Evolutionary conservation across 2,329 filamentous ascomycete species (phyloP).

Genomic region (Talaromyces atroroseus): DNA sequence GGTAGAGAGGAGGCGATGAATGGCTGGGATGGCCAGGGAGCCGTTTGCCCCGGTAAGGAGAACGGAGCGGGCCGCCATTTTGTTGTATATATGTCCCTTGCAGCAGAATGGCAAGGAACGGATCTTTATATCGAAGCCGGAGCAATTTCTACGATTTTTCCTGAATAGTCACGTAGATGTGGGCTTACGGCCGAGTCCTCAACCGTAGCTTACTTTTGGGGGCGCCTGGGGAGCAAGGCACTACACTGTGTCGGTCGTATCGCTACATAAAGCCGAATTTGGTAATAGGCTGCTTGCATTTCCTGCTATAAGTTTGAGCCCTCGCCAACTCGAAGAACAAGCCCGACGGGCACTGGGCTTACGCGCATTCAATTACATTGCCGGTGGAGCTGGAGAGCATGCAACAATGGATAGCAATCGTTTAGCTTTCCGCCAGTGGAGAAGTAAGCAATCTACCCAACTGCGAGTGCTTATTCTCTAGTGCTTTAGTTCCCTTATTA

Average conservation of each 20-base stretch:
- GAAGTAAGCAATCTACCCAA: conserved; percentile 33
- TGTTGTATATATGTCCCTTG: too few relatives aligned
- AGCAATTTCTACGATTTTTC: too few relatives aligned
- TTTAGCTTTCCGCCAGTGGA: conserved; percentile 52
- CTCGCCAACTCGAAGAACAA: conserved; percentile 52
- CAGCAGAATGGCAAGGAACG: too few relatives aligned
- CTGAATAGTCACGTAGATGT: too few relatives aligned
- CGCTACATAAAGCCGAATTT: too few relatives aligned
- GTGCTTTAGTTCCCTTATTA: neutral
- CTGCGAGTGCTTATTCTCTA: neutral
- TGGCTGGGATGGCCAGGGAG: conserved; percentile 27
- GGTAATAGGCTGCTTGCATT: too few relatives aligned
- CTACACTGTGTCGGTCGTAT: too few relatives aligned
- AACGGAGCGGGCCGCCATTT: conserved; percentile 4
- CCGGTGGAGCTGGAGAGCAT: conserved; percentile 57
- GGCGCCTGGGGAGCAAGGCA: too few relatives aligned
- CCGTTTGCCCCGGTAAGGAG: conserved; percentile 29
- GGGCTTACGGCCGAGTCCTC: too few relatives aligned
- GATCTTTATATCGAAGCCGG: too few relatives aligned
- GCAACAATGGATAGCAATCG: conserved; percentile 58
- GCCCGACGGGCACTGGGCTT: conserved; percentile 46
- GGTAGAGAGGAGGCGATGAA: conserved; percentile 20
- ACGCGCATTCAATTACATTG: conserved; percentile 55
- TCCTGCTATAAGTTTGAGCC: too few relatives aligned
- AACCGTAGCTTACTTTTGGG: too few relatives aligned